Evolutionary conservation across 257 asterid genomes (phyloP).

Genomic region (Solanum medicagineum): DNA sequence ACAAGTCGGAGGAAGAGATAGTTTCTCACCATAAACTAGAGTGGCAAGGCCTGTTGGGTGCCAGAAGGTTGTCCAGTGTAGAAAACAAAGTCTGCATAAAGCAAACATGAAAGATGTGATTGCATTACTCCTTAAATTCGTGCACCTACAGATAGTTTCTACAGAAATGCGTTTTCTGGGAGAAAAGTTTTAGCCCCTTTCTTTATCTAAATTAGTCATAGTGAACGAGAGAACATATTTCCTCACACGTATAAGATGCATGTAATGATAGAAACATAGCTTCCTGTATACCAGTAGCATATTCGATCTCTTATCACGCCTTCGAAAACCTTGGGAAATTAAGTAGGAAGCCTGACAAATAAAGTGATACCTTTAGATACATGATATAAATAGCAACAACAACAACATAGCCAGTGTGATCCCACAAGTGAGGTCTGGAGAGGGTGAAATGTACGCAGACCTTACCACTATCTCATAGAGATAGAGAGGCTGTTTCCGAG

Average conservation of each 20-base stretch:
- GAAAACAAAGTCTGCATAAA: slow-evolving; percentile 16
- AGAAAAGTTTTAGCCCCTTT: neutral
- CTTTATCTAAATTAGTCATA: neutral
- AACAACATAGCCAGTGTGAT: no score
- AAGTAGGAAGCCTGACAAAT: slow-evolving; percentile 22
- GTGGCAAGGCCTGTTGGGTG: slow-evolving; percentile 21
- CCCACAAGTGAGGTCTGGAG: no score
- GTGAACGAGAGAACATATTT: neutral
- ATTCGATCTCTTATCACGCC: slow-evolving; percentile 21
- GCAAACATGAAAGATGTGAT: neutral
- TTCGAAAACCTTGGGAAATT: slow-evolving; percentile 14
- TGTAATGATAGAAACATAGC: neutral
- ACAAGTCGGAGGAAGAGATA: neutral
- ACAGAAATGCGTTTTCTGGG: neutral
- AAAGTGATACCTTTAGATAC: neutral
- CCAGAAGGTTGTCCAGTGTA: slow-evolving; percentile 18
- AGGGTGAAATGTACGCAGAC: no score
- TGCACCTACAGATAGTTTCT: neutral
- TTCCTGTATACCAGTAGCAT: slow-evolving; percentile 16
- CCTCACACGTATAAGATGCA: neutral
- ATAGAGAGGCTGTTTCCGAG: no score
- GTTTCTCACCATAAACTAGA: slow-evolving; percentile 20
- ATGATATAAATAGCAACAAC: no score
- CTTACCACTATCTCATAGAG: no score
- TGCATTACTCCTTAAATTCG: neutral